Evolutionary conservation across 2,329 filamentous ascomycete species (phyloP), one percentile per base, ranked within the genome.

Genomic region (Didymella lethalis): DNA sequence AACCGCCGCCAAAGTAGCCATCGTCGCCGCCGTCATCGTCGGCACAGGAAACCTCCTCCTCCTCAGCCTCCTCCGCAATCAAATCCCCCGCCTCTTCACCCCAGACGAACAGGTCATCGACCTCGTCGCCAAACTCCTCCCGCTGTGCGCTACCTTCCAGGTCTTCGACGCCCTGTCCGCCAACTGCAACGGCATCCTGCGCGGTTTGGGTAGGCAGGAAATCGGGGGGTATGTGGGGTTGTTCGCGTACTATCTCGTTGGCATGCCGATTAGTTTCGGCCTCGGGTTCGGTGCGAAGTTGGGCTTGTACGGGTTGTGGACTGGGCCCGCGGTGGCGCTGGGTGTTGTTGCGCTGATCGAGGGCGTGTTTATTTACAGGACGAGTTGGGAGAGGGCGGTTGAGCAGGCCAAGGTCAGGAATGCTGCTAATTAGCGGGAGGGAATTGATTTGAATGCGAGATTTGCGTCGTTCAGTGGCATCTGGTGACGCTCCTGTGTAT

Each of bases 221-320:
- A 88, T 98, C 56, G 94, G 94, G 12, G 93, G 94, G 0, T 97
- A 94, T 68, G 88, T 93, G 7, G 96, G 95, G 70, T 79, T 98
- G 2, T 86, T 92, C 48, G 89, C 89, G 23, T 97, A 97, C 79
- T 99, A 98, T 77, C 80, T 86, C 18, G 84, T 98, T 26, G 94
- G 92, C 0, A 83, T 98, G 77, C 94, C 95, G 0, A 86, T 97
- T 32, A 92, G 89, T 38, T 90, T 97, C 65, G 86, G 85, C 4
- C 86, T 90, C 0, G 90, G 88, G 0, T 97, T 98, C 75, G 89
- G 87, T 0, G 79, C 93, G 0, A 83, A 83, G 20, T 96, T 90
- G 92, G 86, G 87, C 46, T 80, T 98, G 36, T 83, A 86, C 55
- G 94, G 94, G 0, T 80, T 98, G 18, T 98, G 94, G 94, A 80